These are phyloP conservation scores for Metschnikowia hibisci DNA, from an alignment of 805 yeast species.

Conservation along the genomic window DNA sequence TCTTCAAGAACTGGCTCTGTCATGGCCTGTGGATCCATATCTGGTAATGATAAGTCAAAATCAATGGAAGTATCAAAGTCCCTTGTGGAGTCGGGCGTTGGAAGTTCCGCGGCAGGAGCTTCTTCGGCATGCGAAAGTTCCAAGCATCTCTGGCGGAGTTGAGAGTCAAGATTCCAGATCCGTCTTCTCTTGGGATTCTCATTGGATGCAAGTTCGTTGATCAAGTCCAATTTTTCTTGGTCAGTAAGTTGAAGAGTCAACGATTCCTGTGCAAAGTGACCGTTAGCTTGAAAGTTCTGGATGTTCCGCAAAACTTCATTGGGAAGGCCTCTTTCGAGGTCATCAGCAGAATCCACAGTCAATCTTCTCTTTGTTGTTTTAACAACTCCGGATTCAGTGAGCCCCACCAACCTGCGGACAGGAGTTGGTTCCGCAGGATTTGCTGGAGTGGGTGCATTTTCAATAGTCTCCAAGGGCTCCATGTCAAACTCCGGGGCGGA, in stretches of 20 bases:
- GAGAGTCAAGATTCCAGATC: constrained; percentile 29
- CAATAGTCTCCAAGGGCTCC: constrained; percentile 37
- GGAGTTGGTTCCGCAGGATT: constrained; percentile 16
- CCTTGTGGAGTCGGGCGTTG: constrained; percentile 5
- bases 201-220: constrained; percentile 33
- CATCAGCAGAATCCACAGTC: constrained; percentile 42
- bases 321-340: constrained; percentile 42
- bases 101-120: constrained; percentile 10
- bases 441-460: constrained; percentile 20
- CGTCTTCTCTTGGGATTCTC: constrained; percentile 26
- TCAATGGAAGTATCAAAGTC: constrained; percentile 21
- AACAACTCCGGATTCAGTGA: constrained; percentile 40
- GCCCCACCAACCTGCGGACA: constrained; percentile 29
- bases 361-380: constrained; percentile 46
- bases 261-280: constrained; percentile 16
- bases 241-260: constrained; percentile 28
- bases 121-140: constrained; percentile 25
- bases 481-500: background rate
- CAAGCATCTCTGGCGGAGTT: constrained; percentile 27
- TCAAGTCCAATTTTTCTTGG: constrained; percentile 31
- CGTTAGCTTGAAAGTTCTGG: constrained; percentile 24
- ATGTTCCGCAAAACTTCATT: constrained; percentile 30
- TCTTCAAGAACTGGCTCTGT: constrained; percentile 10
- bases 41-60: constrained; percentile 27
- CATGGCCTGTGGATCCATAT: constrained; percentile 20